phyloP scores from a whole-genome alignment of 2,329 filamentous ascomycete species.

The Alternaria tenuissima region DNA sequence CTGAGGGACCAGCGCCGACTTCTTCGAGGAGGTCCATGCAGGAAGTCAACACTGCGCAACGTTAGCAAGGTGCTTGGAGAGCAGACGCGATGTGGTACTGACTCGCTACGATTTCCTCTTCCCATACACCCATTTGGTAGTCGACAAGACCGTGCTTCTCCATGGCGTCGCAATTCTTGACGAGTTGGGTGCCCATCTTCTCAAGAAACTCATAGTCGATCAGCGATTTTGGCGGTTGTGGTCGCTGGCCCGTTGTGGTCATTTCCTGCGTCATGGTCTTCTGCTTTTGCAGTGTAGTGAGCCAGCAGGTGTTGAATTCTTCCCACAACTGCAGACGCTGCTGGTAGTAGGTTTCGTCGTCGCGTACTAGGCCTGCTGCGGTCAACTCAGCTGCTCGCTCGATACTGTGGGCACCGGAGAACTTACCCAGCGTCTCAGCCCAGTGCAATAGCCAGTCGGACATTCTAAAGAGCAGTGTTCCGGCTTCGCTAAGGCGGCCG shows the following conservation, averaged over 20 bases:
- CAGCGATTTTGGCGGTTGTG: constrained; percentile 67
- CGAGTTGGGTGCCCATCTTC: constrained; percentile 81
- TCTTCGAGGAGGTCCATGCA: constrained; percentile 64
- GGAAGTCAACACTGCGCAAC: constrained; percentile 58
- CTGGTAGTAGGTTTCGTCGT: constrained; percentile 77
- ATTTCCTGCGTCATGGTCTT: constrained; percentile 73
- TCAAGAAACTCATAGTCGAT: constrained; percentile 75
- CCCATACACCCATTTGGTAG: constrained; percentile 96
- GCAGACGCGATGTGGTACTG: constrained; percentile 52
- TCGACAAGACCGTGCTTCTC: constrained; percentile 95
- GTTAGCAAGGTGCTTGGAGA: constrained; percentile 14
- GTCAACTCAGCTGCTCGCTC: constrained; percentile 54
- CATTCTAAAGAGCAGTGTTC: constrained; percentile 65
- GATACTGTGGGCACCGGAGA: constrained; percentile 24
- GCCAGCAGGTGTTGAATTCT: constrained; percentile 94
- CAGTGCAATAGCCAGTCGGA: constrained; percentile 73
- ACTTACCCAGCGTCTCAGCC: constrained; percentile 71
- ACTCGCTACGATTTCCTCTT: constrained; percentile 89
- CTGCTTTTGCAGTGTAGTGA: constrained; percentile 82
- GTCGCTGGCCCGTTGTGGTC: constrained; percentile 66
- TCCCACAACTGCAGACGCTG: constrained; percentile 88
- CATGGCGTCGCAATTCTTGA: constrained; percentile 83
- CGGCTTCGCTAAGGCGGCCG: constrained; percentile 67
- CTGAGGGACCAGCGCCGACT: constrained; percentile 42
- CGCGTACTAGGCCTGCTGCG: constrained; percentile 83